Evolutionary conservation across 805 yeast species (phyloP).

Genomic region (Tetrapisispora iriomotensis): DNA sequence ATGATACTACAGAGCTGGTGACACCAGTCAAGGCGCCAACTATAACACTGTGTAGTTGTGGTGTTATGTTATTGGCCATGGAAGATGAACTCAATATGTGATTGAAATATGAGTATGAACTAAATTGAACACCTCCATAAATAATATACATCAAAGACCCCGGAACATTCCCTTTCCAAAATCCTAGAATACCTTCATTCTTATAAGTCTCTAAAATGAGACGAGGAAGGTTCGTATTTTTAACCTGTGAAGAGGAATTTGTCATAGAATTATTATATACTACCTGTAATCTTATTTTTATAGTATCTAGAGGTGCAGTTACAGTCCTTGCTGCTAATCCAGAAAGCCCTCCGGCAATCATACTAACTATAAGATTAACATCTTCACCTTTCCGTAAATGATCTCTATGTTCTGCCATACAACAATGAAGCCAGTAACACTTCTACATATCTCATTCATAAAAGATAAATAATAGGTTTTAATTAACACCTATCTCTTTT

Average conservation of each 20-base stretch:
- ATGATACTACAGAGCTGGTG: constrained; percentile 60
- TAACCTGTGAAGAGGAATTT: neutral
- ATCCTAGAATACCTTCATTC: constrained; percentile 61
- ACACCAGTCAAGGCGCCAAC: constrained; percentile 77
- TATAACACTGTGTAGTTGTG: constrained; percentile 32
- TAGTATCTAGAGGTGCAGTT: constrained; percentile 30
- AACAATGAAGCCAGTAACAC: too few relatives aligned
- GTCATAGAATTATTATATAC: constrained; percentile 8
- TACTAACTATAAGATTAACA: constrained; percentile 43
- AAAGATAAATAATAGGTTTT: too few relatives aligned
- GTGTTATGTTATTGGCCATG: constrained; percentile 8
- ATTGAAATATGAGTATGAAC: constrained; percentile 54
- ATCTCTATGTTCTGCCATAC: constrained; percentile 20
- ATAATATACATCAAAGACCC: constrained; percentile 78
- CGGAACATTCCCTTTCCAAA: constrained; percentile 97
- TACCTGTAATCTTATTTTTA: constrained; percentile 26
- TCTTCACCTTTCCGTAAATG: constrained; percentile 43
- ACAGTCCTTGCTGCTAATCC: constrained; percentile 46
- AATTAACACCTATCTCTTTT: too few relatives aligned
- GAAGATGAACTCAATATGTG: constrained; percentile 18
- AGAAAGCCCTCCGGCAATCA: constrained; percentile 61
- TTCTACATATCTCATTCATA: too few relatives aligned
- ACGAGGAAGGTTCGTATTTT: constrained; percentile 3
- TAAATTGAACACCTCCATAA: constrained; percentile 81
- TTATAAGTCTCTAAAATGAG: constrained; percentile 37